phyloP scores from a whole-genome alignment of 257 asterid species.

The Fraxinus cuspidata region DNA sequence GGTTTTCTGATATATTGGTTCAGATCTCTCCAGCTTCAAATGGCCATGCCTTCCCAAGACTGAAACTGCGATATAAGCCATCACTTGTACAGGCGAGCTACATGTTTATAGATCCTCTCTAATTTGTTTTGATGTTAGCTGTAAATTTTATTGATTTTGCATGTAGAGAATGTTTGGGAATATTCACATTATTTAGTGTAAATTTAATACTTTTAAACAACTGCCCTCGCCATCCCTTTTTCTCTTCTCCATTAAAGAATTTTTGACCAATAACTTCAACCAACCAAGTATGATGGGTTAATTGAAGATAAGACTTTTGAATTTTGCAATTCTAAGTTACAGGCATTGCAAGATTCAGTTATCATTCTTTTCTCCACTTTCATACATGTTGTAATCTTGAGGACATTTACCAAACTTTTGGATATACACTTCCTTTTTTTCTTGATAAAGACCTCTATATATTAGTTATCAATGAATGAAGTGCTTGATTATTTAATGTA shows the following conservation, averaged over 20 bases:
- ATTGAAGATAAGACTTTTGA: not conserved
- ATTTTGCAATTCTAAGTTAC: not conserved
- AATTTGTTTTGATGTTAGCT: not conserved
- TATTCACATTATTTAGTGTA: not conserved
- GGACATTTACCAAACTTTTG: not conserved
- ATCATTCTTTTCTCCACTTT: not conserved
- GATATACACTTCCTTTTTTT: not conserved
- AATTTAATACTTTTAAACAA: not conserved
- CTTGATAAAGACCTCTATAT: not conserved
- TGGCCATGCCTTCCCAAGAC: constrained; percentile 86
- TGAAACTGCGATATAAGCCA: constrained; percentile 93
- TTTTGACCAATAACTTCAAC: not conserved
- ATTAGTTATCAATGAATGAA: not conserved
- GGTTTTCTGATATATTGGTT: constrained; percentile 71
- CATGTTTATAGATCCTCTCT: constrained; percentile 8
- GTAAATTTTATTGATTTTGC: constrained; percentile 7
- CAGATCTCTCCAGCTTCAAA: constrained; percentile 74
- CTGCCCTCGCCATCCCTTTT: not conserved
- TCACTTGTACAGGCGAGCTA: constrained; percentile 93
- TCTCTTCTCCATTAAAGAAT: not conserved
- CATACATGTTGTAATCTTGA: not conserved
- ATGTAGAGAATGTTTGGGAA: not conserved
- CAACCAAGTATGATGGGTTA: not conserved
- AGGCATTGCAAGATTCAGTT: not conserved
- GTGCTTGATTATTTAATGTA: not conserved